Conservation (phyloP, 1,284 basidiomycete genomes). For the Cerrena zonata region DNA sequence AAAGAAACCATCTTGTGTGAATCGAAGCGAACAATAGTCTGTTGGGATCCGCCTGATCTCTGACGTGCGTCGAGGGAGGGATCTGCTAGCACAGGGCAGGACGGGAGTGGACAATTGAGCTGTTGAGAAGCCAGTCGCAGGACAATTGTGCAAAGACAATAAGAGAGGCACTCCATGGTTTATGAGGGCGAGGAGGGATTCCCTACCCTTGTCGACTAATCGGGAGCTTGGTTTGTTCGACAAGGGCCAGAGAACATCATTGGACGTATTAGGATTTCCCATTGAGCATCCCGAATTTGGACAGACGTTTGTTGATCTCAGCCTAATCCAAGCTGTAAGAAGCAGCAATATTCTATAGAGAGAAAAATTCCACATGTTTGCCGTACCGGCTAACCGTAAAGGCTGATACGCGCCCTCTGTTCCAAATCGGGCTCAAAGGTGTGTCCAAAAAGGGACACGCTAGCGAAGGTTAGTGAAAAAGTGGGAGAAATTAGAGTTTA, state of each 20-base stretch:
- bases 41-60: too few relatives aligned
- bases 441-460: background rate
- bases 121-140: background rate
- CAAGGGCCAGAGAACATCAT: background rate
- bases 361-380: background rate
- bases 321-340: too few relatives aligned
- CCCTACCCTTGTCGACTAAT: background rate
- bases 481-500: background rate
- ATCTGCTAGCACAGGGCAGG: background rate
- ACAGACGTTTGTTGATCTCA: background rate
- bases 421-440: background rate
- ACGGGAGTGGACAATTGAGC: background rate
- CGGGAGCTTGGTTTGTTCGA: background rate
- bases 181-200: background rate
- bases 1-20: conserved; percentile 7
- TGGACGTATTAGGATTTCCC: background rate
- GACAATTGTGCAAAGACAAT: conserved; percentile 2
- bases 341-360: background rate
- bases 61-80: too few relatives aligned
- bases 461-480: background rate
- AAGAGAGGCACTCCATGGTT: background rate
- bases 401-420: background rate
- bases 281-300: background rate
- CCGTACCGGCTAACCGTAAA: background rate
- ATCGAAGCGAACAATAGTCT: background rate